Evolutionary conservation across 2,329 filamentous ascomycete species (phyloP).

Genomic region (Aspergillus sp.): DNA sequence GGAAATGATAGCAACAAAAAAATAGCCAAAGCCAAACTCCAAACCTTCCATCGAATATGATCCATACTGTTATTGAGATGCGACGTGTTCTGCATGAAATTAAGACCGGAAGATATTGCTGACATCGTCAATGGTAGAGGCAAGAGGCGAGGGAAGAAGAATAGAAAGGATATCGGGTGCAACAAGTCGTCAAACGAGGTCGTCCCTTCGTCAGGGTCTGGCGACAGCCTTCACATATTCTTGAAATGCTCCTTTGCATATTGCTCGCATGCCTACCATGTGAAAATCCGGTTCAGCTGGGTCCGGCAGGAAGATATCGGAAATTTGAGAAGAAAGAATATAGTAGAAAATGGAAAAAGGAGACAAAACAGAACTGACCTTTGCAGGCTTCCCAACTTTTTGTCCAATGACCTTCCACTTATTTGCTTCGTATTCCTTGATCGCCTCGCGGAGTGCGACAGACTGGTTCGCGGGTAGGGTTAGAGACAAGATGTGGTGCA

Average conservation of each 20-base stretch:
- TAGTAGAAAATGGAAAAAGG: background rate
- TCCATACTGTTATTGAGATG: background rate
- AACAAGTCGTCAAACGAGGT: conserved; percentile 8
- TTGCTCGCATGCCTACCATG: conserved; percentile 67
- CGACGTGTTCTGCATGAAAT: background rate
- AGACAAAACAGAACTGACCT: conserved; percentile 47
- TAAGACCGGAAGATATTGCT: background rate
- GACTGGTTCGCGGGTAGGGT: conserved; percentile 21
- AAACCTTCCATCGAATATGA: background rate
- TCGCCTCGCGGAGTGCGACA: conserved; percentile 68
- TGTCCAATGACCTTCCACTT: conserved; percentile 98
- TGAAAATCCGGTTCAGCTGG: conserved; percentile 11
- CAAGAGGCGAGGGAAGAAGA: conserved; percentile 7
- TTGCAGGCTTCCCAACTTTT: conserved; percentile 96
- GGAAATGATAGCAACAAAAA: background rate
- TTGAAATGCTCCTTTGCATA: conserved; percentile 93
- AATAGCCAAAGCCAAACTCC: background rate
- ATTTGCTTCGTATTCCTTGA: conserved; percentile 97
- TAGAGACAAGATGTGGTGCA: background rate
- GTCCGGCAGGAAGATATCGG: no score
- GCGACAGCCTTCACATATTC: conserved; percentile 28
- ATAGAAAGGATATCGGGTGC: conserved; percentile 14
- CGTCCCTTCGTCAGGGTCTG: conserved; percentile 27
- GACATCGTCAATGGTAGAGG: background rate
- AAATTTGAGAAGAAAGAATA: conserved; percentile 4